Evolutionary conservation across 768 basidiomycete species (phyloP).

Genomic region (Leccinum variicolor): DNA sequence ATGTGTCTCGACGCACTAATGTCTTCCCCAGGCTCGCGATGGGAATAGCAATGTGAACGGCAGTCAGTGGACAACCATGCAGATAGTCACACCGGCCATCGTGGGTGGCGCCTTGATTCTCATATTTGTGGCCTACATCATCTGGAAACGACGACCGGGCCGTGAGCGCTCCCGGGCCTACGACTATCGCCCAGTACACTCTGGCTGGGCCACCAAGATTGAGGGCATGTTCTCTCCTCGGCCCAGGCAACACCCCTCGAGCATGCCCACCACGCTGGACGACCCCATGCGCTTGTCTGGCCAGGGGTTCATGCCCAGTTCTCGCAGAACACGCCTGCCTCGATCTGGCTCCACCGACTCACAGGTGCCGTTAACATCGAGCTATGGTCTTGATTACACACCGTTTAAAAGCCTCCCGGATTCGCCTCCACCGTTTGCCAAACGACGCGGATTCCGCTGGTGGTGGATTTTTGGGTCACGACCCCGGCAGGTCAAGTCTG

Average conservation of each 20-base stretch:
- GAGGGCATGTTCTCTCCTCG: slow-evolving; percentile 14
- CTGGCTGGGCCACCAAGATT: slow-evolving; percentile 14
- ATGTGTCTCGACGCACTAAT: background rate
- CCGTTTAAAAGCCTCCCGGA: background rate
- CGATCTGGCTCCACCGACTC: slow-evolving; percentile 29
- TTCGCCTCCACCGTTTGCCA: slow-evolving; percentile 3
- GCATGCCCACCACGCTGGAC: slow-evolving; percentile 19
- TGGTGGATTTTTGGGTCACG: slow-evolving; percentile 25
- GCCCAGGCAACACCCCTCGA: slow-evolving; percentile 7
- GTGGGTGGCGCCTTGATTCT: slow-evolving; percentile 31
- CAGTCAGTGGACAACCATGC: slow-evolving; percentile 24
- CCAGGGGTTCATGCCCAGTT: background rate
- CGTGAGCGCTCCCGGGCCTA: background rate
- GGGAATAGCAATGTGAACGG: background rate
- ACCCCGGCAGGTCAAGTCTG: slow-evolving; percentile 23
- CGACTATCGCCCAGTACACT: slow-evolving; percentile 12
- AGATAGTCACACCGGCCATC: slow-evolving; percentile 34
- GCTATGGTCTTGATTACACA: slow-evolving; percentile 10
- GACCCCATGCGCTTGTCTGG: slow-evolving; percentile 17
- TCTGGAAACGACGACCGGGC: slow-evolving; percentile 21
- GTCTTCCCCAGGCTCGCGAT: slow-evolving; percentile 15
- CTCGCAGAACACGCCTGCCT: slow-evolving; percentile 6
- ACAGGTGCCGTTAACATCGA: slow-evolving; percentile 22
- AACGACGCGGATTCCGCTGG: slow-evolving; percentile 16
- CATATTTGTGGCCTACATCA: slow-evolving; percentile 18